Evolutionary conservation across 1,284 basidiomycete genomes (phyloP).

Genomic region (Ceratobasidium sp.): DNA sequence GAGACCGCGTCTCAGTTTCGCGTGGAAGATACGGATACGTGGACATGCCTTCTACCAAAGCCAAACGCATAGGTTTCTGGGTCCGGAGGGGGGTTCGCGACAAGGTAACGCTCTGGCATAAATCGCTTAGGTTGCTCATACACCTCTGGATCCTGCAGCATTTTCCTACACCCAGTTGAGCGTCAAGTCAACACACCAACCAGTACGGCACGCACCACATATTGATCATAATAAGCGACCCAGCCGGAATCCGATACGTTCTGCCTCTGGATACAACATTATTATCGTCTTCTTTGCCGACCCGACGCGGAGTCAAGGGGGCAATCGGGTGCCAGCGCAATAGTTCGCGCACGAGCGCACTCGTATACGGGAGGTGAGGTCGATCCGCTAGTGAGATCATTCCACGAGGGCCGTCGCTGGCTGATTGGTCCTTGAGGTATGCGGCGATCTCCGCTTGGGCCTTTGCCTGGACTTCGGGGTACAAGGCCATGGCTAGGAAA

Average conservation of each 20-base stretch:
- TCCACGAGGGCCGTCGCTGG: background rate
- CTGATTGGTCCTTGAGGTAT: background rate
- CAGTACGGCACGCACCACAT: background rate
- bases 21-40: background rate
- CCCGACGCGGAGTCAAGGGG: background rate
- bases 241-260: constrained; percentile 19
- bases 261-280: background rate
- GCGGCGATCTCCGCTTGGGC: constrained; percentile 3
- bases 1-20: background rate
- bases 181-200: background rate
- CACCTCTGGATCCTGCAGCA: constrained; percentile 21
- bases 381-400: background rate
- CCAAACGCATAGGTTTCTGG: constrained; percentile 16
- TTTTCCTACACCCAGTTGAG: background rate
- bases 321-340: constrained; percentile 21
- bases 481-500: constrained; percentile 43
- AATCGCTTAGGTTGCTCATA: background rate
- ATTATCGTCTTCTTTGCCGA: constrained; percentile 4
- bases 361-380: constrained; percentile 3
- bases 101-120: constrained; percentile 11
- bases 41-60: constrained; percentile 1
- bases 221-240: constrained; percentile 1
- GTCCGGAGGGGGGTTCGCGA: background rate
- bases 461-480: constrained; percentile 8
- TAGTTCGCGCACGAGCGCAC: constrained; percentile 4